Evolutionary conservation across 805 yeast species (phyloP), one percentile per base, ranked within the genome.

Genomic region (Torulaspora microellipsoides): DNA sequence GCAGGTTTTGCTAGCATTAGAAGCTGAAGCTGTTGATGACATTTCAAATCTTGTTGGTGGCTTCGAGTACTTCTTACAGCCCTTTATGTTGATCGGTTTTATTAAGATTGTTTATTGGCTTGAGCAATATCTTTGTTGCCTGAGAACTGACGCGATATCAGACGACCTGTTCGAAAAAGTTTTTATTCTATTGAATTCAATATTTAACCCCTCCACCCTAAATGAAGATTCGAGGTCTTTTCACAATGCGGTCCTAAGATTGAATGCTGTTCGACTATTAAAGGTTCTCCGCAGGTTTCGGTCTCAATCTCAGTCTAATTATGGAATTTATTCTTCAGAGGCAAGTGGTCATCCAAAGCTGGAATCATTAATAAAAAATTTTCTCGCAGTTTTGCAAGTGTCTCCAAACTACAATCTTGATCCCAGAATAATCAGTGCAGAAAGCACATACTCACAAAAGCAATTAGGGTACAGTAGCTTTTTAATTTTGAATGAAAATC

Each of bases 1-100:
- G 48, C 90, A 87, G 58, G 82, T 87, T 0, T 69, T 86, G 10
- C 59, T 72, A 12, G 85, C 95, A 0, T 70, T 78, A 38, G 73
- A 75, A 15, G 40, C 50, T 4, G 63, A 72, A 17, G 78, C 76
- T 1, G 64, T 77, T 11, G 70, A 86, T 3, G 83, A 80, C 50
- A 60, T 73, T 8, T 81, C 80, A 3, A 74, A 79, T 4, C 68
- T 88, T 32, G 73, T 72, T 37, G 85, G 85, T 43, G 97, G 96
- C 0, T 69, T 91, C 29, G 97, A 90, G 56, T 88, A 90, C 56
- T 84, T 91, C 52, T 70, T 85, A 35, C 96, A 90, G 55, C 84
- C 87, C 2, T 85, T 86, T 49, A 69, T 91, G 51, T 69, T 85
- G 1, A 69, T 76, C 7, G 75, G 82, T 10, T 56, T 80, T 28